Evolutionary conservation across 495 filamentous ascomycete genomes (phyloP).

Genomic region (Choiromyces venosus): DNA sequence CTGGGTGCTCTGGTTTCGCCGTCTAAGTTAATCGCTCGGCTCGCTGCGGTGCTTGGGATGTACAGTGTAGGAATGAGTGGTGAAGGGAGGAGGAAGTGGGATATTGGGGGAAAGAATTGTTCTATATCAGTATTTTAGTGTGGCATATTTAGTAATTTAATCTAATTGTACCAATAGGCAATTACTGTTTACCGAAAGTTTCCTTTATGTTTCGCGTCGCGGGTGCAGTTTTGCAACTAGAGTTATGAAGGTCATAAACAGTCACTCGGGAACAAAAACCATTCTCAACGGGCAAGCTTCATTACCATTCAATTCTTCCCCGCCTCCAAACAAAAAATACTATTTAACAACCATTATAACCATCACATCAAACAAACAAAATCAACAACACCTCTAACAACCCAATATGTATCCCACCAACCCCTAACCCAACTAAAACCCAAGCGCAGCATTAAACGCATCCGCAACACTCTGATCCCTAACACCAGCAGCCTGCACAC

Average conservation of each 20-base stretch:
- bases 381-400: neutral
- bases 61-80: neutral
- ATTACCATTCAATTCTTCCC: neutral
- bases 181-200: neutral
- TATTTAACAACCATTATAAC: no score
- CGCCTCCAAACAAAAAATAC: neutral
- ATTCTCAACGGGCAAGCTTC: neutral
- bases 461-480: slow-evolving; percentile 51
- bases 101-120: neutral
- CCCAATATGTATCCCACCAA: neutral
- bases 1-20: neutral
- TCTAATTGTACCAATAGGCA: neutral
- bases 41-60: neutral
- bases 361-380: no score
- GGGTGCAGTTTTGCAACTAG: neutral
- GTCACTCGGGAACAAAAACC: neutral
- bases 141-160: neutral
- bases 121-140: neutral
- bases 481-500: slow-evolving; percentile 42
- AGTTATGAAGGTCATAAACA: neutral
- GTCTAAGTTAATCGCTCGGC: neutral
- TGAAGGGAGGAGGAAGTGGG: neutral
- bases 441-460: slow-evolving; percentile 49
- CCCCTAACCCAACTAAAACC: slow-evolving; percentile 8
- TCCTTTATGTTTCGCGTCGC: neutral